phyloP scores from a whole-genome alignment of 2,329 filamentous ascomycete genomes.

The Fusarium sp. region DNA sequence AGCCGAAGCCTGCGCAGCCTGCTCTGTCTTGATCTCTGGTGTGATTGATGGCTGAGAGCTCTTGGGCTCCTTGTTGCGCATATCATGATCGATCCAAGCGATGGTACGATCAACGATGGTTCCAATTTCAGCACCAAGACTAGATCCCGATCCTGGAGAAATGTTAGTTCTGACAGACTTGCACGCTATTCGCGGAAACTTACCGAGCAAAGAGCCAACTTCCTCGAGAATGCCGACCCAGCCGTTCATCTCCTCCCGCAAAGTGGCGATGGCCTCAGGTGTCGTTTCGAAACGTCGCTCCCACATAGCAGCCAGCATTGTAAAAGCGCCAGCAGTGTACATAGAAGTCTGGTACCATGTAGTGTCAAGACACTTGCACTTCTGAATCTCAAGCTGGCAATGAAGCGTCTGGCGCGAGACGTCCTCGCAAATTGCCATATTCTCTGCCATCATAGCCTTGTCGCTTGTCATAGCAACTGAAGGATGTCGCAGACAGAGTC shows the following conservation, averaged over 20 bases:
- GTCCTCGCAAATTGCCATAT: conserved; percentile 73
- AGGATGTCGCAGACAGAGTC: conserved; percentile 70
- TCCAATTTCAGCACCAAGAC: conserved; percentile 58
- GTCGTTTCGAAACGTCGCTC: conserved; percentile 72
- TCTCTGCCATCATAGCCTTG: conserved; percentile 66
- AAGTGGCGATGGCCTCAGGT: conserved; percentile 65
- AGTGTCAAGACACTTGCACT: conserved; percentile 76
- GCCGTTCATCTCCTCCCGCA: conserved; percentile 74
- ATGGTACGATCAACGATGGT: conserved; percentile 64
- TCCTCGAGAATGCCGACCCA: conserved; percentile 78
- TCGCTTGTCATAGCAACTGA: conserved; percentile 68
- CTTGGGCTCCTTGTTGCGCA: conserved; percentile 50
- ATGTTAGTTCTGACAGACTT: conserved; percentile 28
- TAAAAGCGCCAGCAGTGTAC: conserved; percentile 79
- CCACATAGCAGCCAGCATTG: conserved; percentile 75
- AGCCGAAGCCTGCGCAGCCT: conserved; percentile 38
- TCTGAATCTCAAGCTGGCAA: conserved; percentile 68
- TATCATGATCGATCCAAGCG: conserved; percentile 63
- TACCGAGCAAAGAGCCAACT: conserved; percentile 74
- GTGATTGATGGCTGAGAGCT: conserved; percentile 25
- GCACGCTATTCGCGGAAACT: conserved; percentile 43
- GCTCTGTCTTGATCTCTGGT: conserved; percentile 54
- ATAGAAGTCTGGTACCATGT: conserved; percentile 81
- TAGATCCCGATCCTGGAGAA: conserved; percentile 56
- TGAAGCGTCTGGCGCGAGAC: conserved; percentile 72